Percentiles rank a stretch among this genome's conserved stretches.
phyloP scores from a whole-genome alignment of 2,329 filamentous ascomycete genomes.

The Fusarium compactum region DNA sequence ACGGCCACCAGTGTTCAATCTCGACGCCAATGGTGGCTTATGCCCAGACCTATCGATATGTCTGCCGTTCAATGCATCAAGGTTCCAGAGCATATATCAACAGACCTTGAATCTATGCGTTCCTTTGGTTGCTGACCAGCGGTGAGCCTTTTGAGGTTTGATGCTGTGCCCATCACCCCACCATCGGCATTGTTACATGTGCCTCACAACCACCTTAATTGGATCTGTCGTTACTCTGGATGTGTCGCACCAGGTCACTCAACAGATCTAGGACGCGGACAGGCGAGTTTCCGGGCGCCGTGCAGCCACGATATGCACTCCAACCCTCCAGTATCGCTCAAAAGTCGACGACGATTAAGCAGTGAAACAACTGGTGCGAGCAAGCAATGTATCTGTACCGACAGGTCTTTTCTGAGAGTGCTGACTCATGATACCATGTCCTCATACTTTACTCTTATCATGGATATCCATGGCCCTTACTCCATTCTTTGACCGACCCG shows the following conservation, averaged over 20 bases:
- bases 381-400: slow-evolving; percentile 25
- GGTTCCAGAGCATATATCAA: neutral
- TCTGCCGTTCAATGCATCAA: slow-evolving; percentile 20
- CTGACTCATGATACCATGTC: slow-evolving; percentile 17
- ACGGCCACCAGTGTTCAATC: slow-evolving; percentile 32
- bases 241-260: slow-evolving; percentile 22
- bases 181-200: slow-evolving; percentile 31
- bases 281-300: slow-evolving; percentile 28
- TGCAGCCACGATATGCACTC: slow-evolving; percentile 25
- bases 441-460: slow-evolving; percentile 6
- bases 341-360: slow-evolving; percentile 22
- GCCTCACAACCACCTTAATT: slow-evolving; percentile 31
- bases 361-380: slow-evolving; percentile 36
- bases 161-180: slow-evolving; percentile 41
- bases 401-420: neutral
- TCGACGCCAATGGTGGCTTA: slow-evolving; percentile 6
- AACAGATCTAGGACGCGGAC: slow-evolving; percentile 16
- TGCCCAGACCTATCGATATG: slow-evolving; percentile 14
- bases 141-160: slow-evolving; percentile 36
- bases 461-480: slow-evolving; percentile 15
- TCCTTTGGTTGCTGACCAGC: slow-evolving; percentile 37
- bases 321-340: slow-evolving; percentile 20
- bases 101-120: slow-evolving; percentile 11
- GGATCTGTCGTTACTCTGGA: slow-evolving; percentile 19
- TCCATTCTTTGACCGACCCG: slow-evolving; percentile 3